Conservation (phyloP, 1,284 basidiomycete genomes). For the Amylostereum areolatum region DNA sequence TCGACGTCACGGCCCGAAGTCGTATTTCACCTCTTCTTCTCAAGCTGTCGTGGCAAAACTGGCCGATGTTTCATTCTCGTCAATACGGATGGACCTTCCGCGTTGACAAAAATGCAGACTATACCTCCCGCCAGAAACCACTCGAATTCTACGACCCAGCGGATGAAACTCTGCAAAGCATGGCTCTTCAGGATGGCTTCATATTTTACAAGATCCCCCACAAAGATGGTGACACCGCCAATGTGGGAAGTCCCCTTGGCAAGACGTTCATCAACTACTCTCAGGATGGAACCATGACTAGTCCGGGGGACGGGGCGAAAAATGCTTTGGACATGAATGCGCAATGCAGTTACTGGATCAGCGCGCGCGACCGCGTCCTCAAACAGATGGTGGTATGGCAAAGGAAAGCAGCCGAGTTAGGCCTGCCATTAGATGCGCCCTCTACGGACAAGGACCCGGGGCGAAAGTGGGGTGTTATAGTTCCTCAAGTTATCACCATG, state of each 20-base stretch:
- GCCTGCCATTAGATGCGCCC: conserved; percentile 27
- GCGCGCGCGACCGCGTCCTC: conserved; percentile 85
- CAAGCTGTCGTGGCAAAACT: conserved; percentile 82
- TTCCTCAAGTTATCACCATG: conserved; percentile 98
- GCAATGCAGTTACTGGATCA: conserved; percentile 98
- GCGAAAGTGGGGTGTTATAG: conserved; percentile 81
- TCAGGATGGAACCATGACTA: conserved; percentile 79
- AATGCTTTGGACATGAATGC: conserved; percentile 91
- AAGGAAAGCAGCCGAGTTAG: conserved; percentile 40
- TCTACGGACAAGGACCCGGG: conserved; percentile 20
- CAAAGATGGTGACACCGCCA: conserved; percentile 90
- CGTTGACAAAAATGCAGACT: conserved; percentile 40
- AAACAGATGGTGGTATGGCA: conserved; percentile 96
- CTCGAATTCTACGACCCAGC: conserved; percentile 56
- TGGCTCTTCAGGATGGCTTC: conserved; percentile 38
- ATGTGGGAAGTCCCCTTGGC: conserved; percentile 88
- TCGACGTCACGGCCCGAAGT: conserved; percentile 86
- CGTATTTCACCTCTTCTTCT: conserved; percentile 84
- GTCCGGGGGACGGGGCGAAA: conserved; percentile 73
- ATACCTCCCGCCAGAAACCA: conserved; percentile 34
- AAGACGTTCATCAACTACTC: conserved; percentile 90
- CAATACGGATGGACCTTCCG: conserved; percentile 93
- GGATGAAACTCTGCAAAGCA: conserved; percentile 51
- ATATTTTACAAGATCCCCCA: conserved; percentile 92
- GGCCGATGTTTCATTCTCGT: conserved; percentile 82